phyloP scores from a whole-genome alignment of 140 eudicot genomes.

The Cichorium intybus region DNA sequence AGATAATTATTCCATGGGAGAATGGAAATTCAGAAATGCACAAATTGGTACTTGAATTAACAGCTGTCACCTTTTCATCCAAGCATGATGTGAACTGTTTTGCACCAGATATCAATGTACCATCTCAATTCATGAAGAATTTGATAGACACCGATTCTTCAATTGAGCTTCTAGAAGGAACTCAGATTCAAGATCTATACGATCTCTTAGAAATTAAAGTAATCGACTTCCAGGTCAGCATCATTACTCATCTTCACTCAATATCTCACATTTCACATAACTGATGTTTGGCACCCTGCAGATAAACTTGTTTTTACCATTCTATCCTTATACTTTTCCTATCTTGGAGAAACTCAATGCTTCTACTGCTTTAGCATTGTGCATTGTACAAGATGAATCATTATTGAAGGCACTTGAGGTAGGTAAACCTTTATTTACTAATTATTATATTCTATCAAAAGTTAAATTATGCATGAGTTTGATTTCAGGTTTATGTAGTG shows the following conservation, averaged over 20 bases:
- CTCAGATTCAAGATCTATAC: conserved; percentile 65
- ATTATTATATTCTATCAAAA: not conserved
- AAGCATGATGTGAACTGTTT: conserved; percentile 40
- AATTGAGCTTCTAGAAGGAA: conserved; percentile 28
- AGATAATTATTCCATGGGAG: conserved; percentile 55
- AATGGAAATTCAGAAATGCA: conserved; percentile 35
- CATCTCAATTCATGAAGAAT: conserved; percentile 29
- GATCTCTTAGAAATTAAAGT: conserved; percentile 60
- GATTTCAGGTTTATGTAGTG: conserved; percentile 53
- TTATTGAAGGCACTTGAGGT: conserved; percentile 63
- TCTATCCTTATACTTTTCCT: conserved; percentile 32
- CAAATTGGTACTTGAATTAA: conserved; percentile 58
- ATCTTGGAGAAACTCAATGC: conserved; percentile 60
- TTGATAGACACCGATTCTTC: conserved; percentile 22
- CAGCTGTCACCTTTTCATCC: conserved; percentile 51
- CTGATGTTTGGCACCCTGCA: conserved; percentile 36
- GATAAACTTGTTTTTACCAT: conserved; percentile 48
- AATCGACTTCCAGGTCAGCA: conserved; percentile 63
- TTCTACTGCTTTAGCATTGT: conserved; percentile 50
- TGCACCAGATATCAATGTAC: conserved; percentile 37
- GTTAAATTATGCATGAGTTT: not conserved
- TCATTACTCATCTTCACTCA: not conserved
- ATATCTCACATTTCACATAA: conserved; percentile 8
- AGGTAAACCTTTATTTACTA: conserved; percentile 25
- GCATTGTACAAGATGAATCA: conserved; percentile 67